phyloP scores from a whole-genome alignment of 2,329 filamentous ascomycete genomes.

The Simplicillium aogashimaense region DNA sequence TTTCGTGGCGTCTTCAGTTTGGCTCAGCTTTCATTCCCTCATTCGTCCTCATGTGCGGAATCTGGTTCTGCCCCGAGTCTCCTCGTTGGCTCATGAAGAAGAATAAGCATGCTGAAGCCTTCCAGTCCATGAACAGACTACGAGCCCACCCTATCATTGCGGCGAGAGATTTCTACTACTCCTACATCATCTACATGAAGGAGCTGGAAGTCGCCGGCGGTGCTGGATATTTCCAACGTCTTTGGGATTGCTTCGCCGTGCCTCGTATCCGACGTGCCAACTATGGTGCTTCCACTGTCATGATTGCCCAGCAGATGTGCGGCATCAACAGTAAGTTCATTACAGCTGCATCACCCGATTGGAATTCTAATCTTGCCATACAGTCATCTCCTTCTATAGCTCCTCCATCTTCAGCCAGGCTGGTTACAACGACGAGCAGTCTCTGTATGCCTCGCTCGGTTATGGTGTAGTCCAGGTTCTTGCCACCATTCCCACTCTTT shows the following conservation, averaged over 20 bases:
- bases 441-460: conserved; percentile 32
- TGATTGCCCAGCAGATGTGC: conserved; percentile 65
- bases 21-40: conserved; percentile 46
- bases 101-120: conserved; percentile 45
- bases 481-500: conserved; percentile 18
- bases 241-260: conserved; percentile 51
- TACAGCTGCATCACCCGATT: conserved; percentile 34
- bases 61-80: conserved; percentile 56
- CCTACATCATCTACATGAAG: conserved; percentile 25
- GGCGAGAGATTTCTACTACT: conserved; percentile 45
- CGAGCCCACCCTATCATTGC: conserved; percentile 43
- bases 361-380: conserved; percentile 11
- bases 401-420: conserved; percentile 47
- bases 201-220: conserved; percentile 18
- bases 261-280: conserved; percentile 62
- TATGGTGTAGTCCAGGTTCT: conserved; percentile 37
- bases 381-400: conserved; percentile 58
- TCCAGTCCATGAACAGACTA: conserved; percentile 37
- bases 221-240: conserved; percentile 18
- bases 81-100: conserved; percentile 58
- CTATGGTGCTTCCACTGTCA: conserved; percentile 66
- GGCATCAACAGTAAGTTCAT: conserved; percentile 22
- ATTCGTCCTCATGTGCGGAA: conserved; percentile 41
- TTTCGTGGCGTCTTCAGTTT: conserved; percentile 53
- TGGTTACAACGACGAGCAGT: conserved; percentile 38